Conservation (phyloP, 2,329 filamentous ascomycete species). For the Immersiporthe knoxdaviesiana region DNA sequence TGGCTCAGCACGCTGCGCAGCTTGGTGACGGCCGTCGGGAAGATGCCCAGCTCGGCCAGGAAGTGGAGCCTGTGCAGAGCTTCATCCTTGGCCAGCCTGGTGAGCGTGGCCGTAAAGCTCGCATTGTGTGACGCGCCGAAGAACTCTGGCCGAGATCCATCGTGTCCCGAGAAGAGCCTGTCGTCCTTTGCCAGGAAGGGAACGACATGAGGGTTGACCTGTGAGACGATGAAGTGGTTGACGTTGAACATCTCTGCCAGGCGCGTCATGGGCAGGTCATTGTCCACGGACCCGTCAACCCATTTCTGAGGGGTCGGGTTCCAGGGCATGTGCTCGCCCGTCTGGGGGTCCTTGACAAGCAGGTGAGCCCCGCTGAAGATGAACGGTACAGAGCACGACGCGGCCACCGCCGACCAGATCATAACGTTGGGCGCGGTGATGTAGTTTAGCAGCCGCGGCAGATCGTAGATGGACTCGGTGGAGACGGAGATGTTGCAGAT, state of each 20-base stretch:
- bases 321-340: slow-evolving; percentile 79
- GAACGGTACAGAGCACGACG: slow-evolving; percentile 89
- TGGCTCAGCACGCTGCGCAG: slow-evolving; percentile 81
- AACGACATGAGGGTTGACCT: slow-evolving; percentile 93
- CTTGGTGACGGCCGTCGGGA: slow-evolving; percentile 79
- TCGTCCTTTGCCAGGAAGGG: slow-evolving; percentile 82
- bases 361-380: slow-evolving; percentile 80
- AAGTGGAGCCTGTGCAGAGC: slow-evolving; percentile 79
- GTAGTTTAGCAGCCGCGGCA: slow-evolving; percentile 87
- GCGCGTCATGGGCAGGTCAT: slow-evolving; percentile 88
- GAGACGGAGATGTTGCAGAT: slow-evolving; percentile 96
- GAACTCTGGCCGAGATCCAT: slow-evolving; percentile 41
- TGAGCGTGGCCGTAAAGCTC: slow-evolving; percentile 50
- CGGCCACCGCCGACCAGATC: slow-evolving; percentile 96
- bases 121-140: slow-evolving; percentile 39
- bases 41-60: slow-evolving; percentile 77
- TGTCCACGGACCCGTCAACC: slow-evolving; percentile 95
- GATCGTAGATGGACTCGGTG: slow-evolving; percentile 82
- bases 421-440: slow-evolving; percentile 91
- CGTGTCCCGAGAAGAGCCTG: slow-evolving; percentile 48
- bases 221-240: slow-evolving; percentile 96
- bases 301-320: slow-evolving; percentile 83
- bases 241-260: slow-evolving; percentile 96
- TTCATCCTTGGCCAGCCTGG: slow-evolving; percentile 77
- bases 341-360: slow-evolving; percentile 82